Evolutionary conservation across 202 grass and related monocot genomes (phyloP), one percentile per base, ranked within the genome.

Genomic region (Elaeis oleifera): DNA sequence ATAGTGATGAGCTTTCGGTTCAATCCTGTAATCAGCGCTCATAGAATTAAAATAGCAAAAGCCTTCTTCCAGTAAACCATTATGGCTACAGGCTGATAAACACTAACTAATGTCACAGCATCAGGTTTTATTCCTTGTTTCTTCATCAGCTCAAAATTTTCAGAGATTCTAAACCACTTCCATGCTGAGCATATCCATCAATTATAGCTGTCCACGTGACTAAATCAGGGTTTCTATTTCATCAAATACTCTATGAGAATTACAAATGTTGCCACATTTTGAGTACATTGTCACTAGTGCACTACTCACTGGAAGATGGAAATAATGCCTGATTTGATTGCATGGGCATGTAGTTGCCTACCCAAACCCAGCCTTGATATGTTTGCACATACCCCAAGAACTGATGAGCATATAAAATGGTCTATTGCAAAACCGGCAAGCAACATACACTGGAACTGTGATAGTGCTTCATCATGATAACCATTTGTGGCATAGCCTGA

Each of bases 191-290:
- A 68, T 68, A 68, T 39, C 51, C 65, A 68, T 68, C 65, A 56
- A 68, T 29, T 26, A 68, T 68, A 18, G 65, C 52, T 56, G 65
- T 68, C 25, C 51, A 68, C n/a, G 55, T 68, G 11, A 56, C 50
- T 72, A 76, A 69, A 81, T 78, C 71, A 69, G 67, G 23, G 23
- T 75, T 39, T 78, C 11, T 64, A 77, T 81, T 55, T 70, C 67
- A 74, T 84, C 77, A 89, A 84, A 75, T 55, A 76, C 24, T 73
- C 74, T 78, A 48, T 63, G 59, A 49, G 85, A 81, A 64, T 89
- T 78, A 44, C 78, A 71, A 76, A 51, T 56, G 15, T 50, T 75
- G 65, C 51, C 78, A 66, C 80, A 81, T 50, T 60, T 76, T 68
- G 52, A 51, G 36, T 68, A 68, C 29, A 68, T 36, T 39, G 65